Base-by-base conservation (phyloP, 1,284 basidiomycete genomes). In the Sphaerobolus stellatus region DNA sequence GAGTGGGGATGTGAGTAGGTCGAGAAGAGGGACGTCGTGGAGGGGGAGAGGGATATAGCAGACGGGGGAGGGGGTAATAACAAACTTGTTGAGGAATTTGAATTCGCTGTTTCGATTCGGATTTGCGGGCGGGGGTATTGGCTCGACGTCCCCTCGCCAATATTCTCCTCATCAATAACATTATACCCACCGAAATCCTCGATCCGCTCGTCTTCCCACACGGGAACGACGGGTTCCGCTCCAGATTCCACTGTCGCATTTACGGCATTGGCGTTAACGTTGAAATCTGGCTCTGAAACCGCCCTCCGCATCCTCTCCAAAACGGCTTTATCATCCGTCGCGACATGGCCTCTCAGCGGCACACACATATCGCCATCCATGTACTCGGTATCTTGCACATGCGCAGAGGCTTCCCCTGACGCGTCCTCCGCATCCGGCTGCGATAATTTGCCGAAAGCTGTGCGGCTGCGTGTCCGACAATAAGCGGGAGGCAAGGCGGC, bases 241-340 rank as follows among this genome's bases (percentile, higher is more conserved):
- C n/a, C n/a, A n/a, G n/a, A n/a, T n/a, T n/a, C n/a, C n/a, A n/a
- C n/a, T n/a, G n/a, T n/a, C n/a, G n/a, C n/a, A n/a, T n/a, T n/a
- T n/a, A n/a, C n/a, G n/a, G n/a, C n/a, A n/a, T n/a, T n/a, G n/a
- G n/a, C n/a, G n/a, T n/a, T n/a, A n/a, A n/a, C n/a, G n/a, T n/a
- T n/a, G n/a, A n/a, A n/a, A n/a, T n/a, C n/a, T 13, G 87, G 87
- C 14, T 77, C 77, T 61, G 83, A 87, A 24, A 81, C 82, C 38
- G 82, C 56, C 18, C 71, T 71, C 1, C 75, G 79, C 58, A 88
- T 75, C 31, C 74, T 78, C 30, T 82, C 82, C 18, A 90, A 76
- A 5, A 82, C 59, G 0, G 74, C 68, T 67, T 90, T 90, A 67
- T 90, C 88, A 64, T 90, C 88, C 1, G 81, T 87, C 16, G 88